These are phyloP conservation scores for Podila clonocystis DNA, from an alignment of 192 early-diverging fungal genomes.

Conservation along the genomic window DNA sequence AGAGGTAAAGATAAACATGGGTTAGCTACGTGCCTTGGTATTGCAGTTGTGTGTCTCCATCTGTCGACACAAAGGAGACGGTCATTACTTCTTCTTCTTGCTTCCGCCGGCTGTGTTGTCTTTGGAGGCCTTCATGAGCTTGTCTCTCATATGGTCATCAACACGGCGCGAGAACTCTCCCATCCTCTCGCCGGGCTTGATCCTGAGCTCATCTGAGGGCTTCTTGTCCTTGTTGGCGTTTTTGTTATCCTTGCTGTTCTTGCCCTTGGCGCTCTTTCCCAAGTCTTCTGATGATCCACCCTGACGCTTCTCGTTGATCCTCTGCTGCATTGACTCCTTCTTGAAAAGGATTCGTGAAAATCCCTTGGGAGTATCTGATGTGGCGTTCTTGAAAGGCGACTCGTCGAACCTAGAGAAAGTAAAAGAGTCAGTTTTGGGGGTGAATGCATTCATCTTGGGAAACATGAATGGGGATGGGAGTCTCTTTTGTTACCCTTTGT, in stretches of 20 bases:
- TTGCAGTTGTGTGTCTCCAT: not conserved
- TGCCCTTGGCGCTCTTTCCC: constrained; percentile 2
- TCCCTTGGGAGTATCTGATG: constrained; percentile 54
- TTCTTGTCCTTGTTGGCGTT: not conserved
- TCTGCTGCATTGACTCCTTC: constrained; percentile 35
- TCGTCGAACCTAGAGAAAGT: constrained; percentile 34
- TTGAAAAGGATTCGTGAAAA: constrained; percentile 56
- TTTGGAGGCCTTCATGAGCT: constrained; percentile 46
- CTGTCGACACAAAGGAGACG: not conserved
- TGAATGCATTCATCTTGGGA: not conserved
- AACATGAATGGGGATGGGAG: not conserved
- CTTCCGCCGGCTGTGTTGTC: constrained; percentile 49
- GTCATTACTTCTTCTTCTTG: constrained; percentile 54
- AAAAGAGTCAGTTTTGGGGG: not conserved
- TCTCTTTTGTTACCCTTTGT: constrained; percentile 15
- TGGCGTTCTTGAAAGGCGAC: constrained; percentile 45
- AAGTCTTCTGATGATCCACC: constrained; percentile 19
- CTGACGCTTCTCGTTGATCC: constrained; percentile 18
- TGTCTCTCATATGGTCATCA: constrained; percentile 52
- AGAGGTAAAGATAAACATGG: not conserved
- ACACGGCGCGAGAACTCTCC: constrained; percentile 60
- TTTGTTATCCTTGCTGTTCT: constrained; percentile 1
- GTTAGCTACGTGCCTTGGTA: not conserved
- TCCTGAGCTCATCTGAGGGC: constrained; percentile 39
- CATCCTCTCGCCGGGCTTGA: constrained; percentile 56